Base-by-base conservation (phyloP, 2,329 filamentous ascomycete genomes). In the Graphilbum ipis-grandicollis region DNA sequence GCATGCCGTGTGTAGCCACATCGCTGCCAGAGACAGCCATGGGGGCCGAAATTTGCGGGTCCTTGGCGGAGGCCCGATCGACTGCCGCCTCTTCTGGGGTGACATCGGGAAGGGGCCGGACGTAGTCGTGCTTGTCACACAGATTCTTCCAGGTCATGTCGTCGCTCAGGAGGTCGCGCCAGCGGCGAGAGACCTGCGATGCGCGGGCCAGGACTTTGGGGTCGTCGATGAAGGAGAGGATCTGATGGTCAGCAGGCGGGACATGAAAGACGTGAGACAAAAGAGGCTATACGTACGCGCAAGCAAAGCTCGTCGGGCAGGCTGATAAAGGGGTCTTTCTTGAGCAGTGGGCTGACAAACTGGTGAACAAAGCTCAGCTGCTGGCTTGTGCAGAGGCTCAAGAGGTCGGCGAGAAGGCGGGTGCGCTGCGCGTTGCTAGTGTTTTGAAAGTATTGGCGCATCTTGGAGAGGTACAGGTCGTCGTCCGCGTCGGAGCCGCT, bases 61-160 rank as follows among this genome's bases (percentile, higher is more conserved):
- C 53, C 22, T 45, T 48, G 14, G 38, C 23, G 5, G 51, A 50
- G 18, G 46, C 44, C 34, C 46, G 47, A n/a, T 46, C 50, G 31
- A 47, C 19, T 5, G 35, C 54, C 25, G 47, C 52, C 39, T 18
- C 15, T 15, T 5, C 29, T 4, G 29, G 5, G 15, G n/a, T 15
- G 21, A 65, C 61, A 41, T 71, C 67, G 14, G 69, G 74, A 37
- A 71, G 53, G 40, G 65, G 62, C 31, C 70, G 65, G 56, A 57
- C 74, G 55, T 93, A 98, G 43, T 90, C 85, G 55, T 93, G 88
- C 58, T 93, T 94, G 45, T 92, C 84, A 54, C 88, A 96, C 17
- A 98, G 68, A 43, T 90, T 84, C 62, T 93, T 94, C 90, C 90
- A 98, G 1, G 90, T 93, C 59, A 94, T 86, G 55, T 98, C 90